Conservation (phyloP, 441 rosid genomes). For the Aquilaria agallochum region DNA sequence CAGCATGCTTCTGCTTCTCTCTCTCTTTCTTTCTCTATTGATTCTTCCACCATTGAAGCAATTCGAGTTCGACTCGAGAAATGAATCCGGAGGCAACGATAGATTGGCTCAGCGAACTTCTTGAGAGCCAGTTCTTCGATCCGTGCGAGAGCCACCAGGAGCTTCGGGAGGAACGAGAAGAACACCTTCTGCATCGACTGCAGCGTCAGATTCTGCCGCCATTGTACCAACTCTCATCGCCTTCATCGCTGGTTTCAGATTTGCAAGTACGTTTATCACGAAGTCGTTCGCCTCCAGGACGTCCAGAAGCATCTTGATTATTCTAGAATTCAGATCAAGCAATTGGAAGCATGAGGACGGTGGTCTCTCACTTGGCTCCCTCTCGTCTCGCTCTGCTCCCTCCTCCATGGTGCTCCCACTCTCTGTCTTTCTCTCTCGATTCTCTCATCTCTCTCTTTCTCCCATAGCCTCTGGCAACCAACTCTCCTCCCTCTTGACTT, state of each 20-base stretch:
- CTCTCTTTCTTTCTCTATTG: not conserved
- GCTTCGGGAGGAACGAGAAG: constrained; percentile 66
- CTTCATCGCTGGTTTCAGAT: constrained; percentile 80
- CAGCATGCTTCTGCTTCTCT: not conserved
- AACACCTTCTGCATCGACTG: constrained; percentile 89
- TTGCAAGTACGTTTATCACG: constrained; percentile 90
- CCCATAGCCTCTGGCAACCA: too few species aligned
- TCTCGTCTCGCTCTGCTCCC: too few species aligned
- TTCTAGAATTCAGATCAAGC: constrained; percentile 93
- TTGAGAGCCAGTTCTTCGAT: constrained; percentile 53
- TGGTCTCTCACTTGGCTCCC: too few species aligned
- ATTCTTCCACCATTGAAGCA: not conserved
- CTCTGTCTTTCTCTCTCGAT: too few species aligned
- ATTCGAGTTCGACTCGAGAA: too few species aligned
- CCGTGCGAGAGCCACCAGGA: constrained; percentile 51
- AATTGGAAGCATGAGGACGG: too few species aligned
- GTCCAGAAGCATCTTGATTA: constrained; percentile 76
- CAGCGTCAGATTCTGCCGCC: constrained; percentile 51
- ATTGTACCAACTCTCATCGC: constrained; percentile 49
- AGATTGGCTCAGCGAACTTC: constrained; percentile 56
- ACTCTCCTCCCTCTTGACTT: too few species aligned
- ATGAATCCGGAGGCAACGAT: too few species aligned
- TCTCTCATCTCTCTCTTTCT: too few species aligned
- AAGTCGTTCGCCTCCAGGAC: constrained; percentile 78
- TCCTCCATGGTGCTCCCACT: too few species aligned